Percentiles rank a stretch among this genome's conserved stretches.
Conservation (phyloP, 345 rosid species). For the Pistacia atlantica region DNA sequence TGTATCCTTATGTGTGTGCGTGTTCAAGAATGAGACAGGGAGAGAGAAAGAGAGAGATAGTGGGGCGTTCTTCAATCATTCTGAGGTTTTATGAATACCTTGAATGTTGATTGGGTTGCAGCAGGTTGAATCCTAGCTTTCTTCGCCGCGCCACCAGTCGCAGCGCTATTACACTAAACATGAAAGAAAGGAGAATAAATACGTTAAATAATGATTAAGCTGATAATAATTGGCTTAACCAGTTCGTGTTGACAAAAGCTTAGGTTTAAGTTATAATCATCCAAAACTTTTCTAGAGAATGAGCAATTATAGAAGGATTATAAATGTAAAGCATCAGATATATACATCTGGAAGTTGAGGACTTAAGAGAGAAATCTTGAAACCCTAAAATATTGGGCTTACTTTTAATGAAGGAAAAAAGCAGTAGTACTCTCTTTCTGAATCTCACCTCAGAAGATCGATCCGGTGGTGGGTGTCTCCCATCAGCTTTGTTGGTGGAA, state of each 20-base stretch:
- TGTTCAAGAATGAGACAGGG: conserved; percentile 30
- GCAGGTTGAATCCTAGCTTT: conserved; percentile 90
- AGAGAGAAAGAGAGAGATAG: conserved; percentile 26
- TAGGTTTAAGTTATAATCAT: background rate
- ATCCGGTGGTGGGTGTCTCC: conserved; percentile 67
- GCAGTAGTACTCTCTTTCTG: background rate
- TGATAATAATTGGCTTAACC: background rate
- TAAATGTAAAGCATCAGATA: too few species aligned
- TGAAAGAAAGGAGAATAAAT: background rate
- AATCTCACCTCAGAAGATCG: conserved; percentile 70
- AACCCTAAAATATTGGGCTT: conserved; percentile 6
- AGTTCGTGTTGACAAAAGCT: background rate
- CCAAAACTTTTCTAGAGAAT: background rate
- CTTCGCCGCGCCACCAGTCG: conserved; percentile 76
- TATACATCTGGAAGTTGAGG: background rate
- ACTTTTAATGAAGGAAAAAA: background rate
- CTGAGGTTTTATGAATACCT: conserved; percentile 39
- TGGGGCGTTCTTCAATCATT: conserved; percentile 9
- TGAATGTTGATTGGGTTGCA: conserved; percentile 75
- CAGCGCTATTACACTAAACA: conserved; percentile 71
- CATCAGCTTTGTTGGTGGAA: conserved; percentile 55
- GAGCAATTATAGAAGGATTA: background rate
- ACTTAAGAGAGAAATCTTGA: conserved; percentile 4
- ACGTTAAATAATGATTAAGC: background rate
- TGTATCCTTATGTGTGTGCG: conserved; percentile 32